Percentiles rank a stretch among this genome's conserved stretches.
Evolutionary conservation across 164 flowering plant genomes (phyloP).

Genomic region (Malania oleifera): DNA sequence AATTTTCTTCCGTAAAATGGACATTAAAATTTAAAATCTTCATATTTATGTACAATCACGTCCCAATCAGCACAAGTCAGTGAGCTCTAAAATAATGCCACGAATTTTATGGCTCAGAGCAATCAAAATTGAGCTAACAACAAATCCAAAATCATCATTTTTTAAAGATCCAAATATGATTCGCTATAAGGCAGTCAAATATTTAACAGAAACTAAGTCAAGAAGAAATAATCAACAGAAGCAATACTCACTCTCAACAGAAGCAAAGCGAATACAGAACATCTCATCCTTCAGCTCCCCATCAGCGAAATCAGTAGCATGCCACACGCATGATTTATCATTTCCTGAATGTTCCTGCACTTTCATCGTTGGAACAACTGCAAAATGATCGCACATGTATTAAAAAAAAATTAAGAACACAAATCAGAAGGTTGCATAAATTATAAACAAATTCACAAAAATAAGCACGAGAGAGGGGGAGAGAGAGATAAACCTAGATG

Average conservation of each 20-base stretch:
- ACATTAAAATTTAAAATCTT: no score
- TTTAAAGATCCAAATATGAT: no score
- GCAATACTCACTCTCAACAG: constrained; percentile 31
- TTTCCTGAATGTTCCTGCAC: constrained; percentile 18
- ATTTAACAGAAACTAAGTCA: not conserved
- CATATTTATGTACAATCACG: no score
- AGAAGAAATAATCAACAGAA: not conserved
- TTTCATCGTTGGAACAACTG: constrained; percentile 7
- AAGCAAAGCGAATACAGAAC: constrained; percentile 34
- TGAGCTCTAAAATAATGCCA: no score
- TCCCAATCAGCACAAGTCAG: no score
- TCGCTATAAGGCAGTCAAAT: no score
- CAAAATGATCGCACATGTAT: not conserved
- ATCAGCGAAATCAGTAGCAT: constrained; percentile 36
- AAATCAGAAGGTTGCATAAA: no score
- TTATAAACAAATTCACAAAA: not conserved
- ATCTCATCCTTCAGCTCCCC: constrained; percentile 40
- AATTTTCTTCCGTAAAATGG: no score
- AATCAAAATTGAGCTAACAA: no score
- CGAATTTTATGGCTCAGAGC: no score
- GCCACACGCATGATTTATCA: constrained; percentile 41
- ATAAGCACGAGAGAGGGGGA: not conserved
- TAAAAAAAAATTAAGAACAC: not conserved
- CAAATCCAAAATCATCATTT: no score
- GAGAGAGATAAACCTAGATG: constrained; percentile 24